These are phyloP conservation scores for Colletotrichum spinosum DNA, from an alignment of 2,329 filamentous ascomycete species.

Conservation along the genomic window DNA sequence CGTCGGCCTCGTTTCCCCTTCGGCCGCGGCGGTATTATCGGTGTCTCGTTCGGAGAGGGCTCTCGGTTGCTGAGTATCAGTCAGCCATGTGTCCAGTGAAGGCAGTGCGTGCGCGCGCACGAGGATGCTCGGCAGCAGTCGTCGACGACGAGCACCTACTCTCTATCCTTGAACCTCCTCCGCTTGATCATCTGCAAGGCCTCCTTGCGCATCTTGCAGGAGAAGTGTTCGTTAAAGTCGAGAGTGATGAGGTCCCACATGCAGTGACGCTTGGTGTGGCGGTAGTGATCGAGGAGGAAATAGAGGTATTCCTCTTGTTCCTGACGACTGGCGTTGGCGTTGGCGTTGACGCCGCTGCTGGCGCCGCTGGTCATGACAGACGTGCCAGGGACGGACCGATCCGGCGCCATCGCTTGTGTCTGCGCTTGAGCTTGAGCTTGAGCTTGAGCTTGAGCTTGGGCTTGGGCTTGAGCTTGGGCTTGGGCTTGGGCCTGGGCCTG, in stretches of 20 bases:
- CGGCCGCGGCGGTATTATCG: no score
- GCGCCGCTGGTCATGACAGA: neutral
- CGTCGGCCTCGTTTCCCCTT: no score
- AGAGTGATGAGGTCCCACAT: constrained; percentile 37
- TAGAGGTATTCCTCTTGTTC: constrained; percentile 36
- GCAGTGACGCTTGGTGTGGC: constrained; percentile 35
- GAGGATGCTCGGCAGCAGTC: no score
- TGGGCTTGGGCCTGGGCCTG: no score
- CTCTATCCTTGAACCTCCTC: constrained; percentile 33
- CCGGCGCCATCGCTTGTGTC: constrained; percentile 1
- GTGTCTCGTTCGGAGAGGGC: no score
- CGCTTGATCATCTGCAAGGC: constrained; percentile 36
- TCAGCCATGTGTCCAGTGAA: no score
- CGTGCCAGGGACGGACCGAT: constrained; percentile 28
- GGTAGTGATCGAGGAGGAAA: constrained; percentile 35
- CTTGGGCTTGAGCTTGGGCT: no score
- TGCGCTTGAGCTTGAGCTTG: no score
- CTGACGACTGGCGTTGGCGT: constrained; percentile 32
- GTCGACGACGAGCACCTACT: constrained; percentile 6
- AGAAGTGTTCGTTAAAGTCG: constrained; percentile 35
- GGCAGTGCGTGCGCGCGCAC: no score
- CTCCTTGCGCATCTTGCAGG: constrained; percentile 35
- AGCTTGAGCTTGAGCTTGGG: no score
- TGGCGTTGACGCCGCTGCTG: neutral
- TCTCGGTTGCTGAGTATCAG: no score